Evolutionary conservation across 2,329 filamentous ascomycete species (phyloP).

Genomic region (Rhynchosporium secalis): DNA sequence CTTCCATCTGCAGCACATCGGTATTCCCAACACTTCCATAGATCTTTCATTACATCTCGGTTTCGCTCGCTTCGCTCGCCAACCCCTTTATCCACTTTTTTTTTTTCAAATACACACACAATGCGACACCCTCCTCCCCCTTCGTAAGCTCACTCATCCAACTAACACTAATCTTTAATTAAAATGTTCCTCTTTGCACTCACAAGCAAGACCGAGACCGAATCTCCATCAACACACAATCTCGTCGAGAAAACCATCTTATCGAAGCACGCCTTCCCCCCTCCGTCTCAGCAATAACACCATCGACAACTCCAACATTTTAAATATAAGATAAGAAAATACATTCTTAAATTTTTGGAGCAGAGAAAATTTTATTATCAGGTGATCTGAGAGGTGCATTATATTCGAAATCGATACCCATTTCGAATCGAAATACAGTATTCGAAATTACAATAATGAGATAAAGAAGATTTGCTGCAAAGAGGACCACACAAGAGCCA

Average conservation of each 20-base stretch:
- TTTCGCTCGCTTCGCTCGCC: neutral
- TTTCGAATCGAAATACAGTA: too few relatives aligned
- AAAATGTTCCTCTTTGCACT: conserved; percentile 26
- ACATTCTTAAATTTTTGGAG: too few relatives aligned
- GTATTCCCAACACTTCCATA: neutral
- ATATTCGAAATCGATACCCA: too few relatives aligned
- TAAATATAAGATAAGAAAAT: too few relatives aligned
- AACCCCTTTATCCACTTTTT: conserved; percentile 19
- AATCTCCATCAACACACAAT: conserved; percentile 23
- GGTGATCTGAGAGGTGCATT: too few relatives aligned
- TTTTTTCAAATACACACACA: conserved; percentile 11
- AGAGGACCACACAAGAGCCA: too few relatives aligned
- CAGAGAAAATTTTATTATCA: too few relatives aligned
- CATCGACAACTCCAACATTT: too few relatives aligned
- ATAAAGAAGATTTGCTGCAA: too few relatives aligned
- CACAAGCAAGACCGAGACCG: conserved; percentile 22
- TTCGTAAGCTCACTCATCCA: conserved; percentile 24
- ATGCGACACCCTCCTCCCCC: conserved; percentile 20
- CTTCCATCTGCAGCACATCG: neutral
- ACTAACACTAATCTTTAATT: conserved; percentile 21
- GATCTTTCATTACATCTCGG: neutral
- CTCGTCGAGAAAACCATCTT: conserved; percentile 19
- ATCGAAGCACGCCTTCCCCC: conserved; percentile 24
- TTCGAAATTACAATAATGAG: too few relatives aligned
- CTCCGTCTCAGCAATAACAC: neutral